These are phyloP conservation scores for Jasminum sambac DNA, from an alignment of 257 asterid species.

Conservation along the genomic window DNA sequence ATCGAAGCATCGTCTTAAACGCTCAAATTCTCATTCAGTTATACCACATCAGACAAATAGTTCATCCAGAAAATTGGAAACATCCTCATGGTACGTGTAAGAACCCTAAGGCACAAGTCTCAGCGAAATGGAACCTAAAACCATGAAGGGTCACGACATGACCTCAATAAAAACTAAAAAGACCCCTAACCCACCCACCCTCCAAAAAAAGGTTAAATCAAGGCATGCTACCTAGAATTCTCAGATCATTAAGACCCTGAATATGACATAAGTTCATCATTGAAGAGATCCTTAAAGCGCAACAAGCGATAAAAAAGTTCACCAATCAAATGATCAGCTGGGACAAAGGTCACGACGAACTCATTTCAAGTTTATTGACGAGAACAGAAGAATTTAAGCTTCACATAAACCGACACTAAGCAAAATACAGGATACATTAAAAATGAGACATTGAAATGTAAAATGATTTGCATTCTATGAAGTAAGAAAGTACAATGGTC, in stretches of 20 bases:
- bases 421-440: not conserved
- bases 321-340: not conserved
- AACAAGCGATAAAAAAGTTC: slow-evolving; percentile 9
- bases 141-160: not conserved
- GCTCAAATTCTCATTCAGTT: not conserved
- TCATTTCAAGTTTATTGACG: not conserved
- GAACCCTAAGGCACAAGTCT: not conserved
- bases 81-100: not conserved
- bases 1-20: not conserved
- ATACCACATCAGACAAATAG: not conserved
- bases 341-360: not conserved
- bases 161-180: not conserved
- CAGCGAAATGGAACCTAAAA: not conserved
- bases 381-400: not conserved
- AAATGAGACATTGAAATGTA: not conserved
- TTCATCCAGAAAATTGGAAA: not conserved
- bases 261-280: not conserved
- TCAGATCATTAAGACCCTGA: slow-evolving; percentile 12
- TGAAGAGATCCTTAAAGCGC: slow-evolving; percentile 4
- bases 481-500: not conserved
- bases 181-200: not conserved
- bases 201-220: not conserved
- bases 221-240: slow-evolving; percentile 10
- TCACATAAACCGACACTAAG: not conserved
- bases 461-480: not conserved